Evolutionary conservation across 345 rosid genomes (phyloP), one percentile per base, ranked within the genome.

Genomic region (Eucalyptus victrix): DNA sequence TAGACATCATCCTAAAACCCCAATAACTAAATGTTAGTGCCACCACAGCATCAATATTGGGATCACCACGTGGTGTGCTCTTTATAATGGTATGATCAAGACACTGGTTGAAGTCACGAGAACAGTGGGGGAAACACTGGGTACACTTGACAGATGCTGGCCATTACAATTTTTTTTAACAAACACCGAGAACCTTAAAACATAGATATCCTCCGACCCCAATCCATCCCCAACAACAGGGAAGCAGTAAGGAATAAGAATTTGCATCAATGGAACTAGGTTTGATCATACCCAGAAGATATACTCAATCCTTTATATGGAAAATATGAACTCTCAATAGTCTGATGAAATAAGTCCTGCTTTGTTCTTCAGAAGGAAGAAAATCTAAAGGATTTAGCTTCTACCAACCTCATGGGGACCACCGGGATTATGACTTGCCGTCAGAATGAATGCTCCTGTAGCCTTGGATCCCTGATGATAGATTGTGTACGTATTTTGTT

Each of bases 371-470:
- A 50, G 54, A 86, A 49, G 87, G 87, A 86, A 86, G 40, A 49
- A 50, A 86, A 28, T 86, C 51, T 49, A 86, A 49, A 86, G 16
- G 42, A 86, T 45, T 8, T 32, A 45, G 54, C 56, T 86, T 30
- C 13, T 30, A 45, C 87, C 23, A 14, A 76, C 99, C 99, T 98
- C 99, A 94, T 93, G 89, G 67, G 99, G 99, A 90, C 99, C 99
- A 90, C 99, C 99, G 76, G 99, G 99, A 90, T 98, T 98, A 92
- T 98, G 99, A 92, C 99, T 98, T 88, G 99, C 99, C 30, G 99
- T 98, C 95, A 98, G 94, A 89, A 98, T 98, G 93, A 98, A 98
- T 89, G 94, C 97, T 88, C 99, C 99, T 0, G 97, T 94, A 91
- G 99, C 96, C 93, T 94, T 98, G 49, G 99, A 94, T 89, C 98